phyloP scores from a whole-genome alignment of 768 basidiomycete species.

The Suillus subalutaceus region DNA sequence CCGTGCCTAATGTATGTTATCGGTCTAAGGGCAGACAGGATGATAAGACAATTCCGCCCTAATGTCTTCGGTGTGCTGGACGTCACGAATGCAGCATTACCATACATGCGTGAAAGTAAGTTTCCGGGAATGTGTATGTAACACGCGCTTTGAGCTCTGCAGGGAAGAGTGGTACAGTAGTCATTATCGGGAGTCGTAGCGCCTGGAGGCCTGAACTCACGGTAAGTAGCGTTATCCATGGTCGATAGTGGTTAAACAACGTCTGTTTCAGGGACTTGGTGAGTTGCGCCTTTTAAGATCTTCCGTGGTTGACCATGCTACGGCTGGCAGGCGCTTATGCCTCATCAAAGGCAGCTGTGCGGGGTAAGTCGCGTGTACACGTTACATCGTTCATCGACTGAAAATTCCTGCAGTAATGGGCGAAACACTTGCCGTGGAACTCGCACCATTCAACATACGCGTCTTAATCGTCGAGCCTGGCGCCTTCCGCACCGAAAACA shows the following conservation, averaged over 20 bases:
- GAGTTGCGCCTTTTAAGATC: too few relatives aligned
- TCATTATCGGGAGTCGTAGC: slow-evolving; percentile 18
- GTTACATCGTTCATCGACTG: background rate
- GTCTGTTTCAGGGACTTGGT: too few relatives aligned
- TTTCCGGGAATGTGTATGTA: background rate
- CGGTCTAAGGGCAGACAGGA: slow-evolving; percentile 27
- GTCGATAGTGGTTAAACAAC: too few relatives aligned
- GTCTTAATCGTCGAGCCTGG: slow-evolving; percentile 62
- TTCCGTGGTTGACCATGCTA: background rate
- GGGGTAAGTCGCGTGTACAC: slow-evolving; percentile 37
- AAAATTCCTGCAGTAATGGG: slow-evolving; percentile 45
- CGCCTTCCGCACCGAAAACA: slow-evolving; percentile 61
- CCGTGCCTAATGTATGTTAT: background rate
- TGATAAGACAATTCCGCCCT: slow-evolving; percentile 45
- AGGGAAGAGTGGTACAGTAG: slow-evolving; percentile 45
- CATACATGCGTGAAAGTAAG: slow-evolving; percentile 47
- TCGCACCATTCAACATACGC: slow-evolving; percentile 58
- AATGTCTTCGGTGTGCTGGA: slow-evolving; percentile 43
- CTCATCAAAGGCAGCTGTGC: slow-evolving; percentile 63
- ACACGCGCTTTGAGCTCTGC: slow-evolving; percentile 10
- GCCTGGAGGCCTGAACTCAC: too few relatives aligned
- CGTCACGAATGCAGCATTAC: slow-evolving; percentile 54
- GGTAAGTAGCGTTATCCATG: too few relatives aligned
- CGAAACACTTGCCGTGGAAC: slow-evolving; percentile 56
- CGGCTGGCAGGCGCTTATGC: slow-evolving; percentile 44